A percentile compares a stretch with the other conserved stretches of the same genome.
Conservation (phyloP, 2,329 filamentous ascomycete genomes). For the Talaromyces sp. region DNA sequence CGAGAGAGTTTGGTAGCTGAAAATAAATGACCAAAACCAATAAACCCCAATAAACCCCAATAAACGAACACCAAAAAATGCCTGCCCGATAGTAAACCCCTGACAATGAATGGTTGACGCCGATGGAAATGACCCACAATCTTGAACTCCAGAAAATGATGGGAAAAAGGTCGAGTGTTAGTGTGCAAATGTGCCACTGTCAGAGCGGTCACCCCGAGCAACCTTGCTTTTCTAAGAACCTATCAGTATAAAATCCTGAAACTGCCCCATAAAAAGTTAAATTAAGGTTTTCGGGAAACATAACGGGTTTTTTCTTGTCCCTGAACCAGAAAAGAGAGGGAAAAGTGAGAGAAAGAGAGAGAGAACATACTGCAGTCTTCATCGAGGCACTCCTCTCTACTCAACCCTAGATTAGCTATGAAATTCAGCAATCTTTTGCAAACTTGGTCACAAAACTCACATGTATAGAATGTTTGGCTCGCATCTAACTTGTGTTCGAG, state of each 20-base stretch:
- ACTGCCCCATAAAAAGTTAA: background rate
- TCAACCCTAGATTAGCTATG: background rate
- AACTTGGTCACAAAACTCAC: background rate
- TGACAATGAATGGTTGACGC: background rate
- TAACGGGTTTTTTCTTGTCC: background rate
- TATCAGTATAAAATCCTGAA: background rate
- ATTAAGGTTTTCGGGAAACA: background rate
- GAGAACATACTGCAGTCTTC: constrained; percentile 7
- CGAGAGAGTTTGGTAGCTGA: background rate
- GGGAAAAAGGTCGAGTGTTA: background rate
- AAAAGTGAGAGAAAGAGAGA: background rate
- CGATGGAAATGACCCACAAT: background rate
- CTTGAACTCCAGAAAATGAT: background rate
- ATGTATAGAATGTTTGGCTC: constrained; percentile 1
- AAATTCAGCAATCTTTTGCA: background rate
- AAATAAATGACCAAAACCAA: background rate
- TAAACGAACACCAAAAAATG: background rate
- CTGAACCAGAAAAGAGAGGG: background rate
- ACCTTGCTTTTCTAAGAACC: background rate
- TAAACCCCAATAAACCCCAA: background rate
- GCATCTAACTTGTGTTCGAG: constrained; percentile 2
- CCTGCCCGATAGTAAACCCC: background rate
- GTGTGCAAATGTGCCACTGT: background rate
- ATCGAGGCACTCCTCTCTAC: constrained; percentile 5
- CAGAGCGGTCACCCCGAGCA: background rate